Conservation (phyloP, 805 yeast genomes). For the Barnettozyma populi region DNA sequence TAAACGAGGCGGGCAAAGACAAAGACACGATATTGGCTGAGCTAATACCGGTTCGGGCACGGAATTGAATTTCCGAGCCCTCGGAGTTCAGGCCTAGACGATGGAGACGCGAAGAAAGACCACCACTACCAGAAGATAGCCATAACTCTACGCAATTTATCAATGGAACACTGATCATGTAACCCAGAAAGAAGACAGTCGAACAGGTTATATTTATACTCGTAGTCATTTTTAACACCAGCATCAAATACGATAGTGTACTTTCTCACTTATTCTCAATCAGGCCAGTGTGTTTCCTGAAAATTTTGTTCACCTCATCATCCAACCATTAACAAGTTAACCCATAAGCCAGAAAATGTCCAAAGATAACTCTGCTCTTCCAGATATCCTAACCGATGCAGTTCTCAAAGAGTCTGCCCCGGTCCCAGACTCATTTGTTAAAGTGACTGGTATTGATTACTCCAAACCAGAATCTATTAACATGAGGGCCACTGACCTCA, state of each 20-base stretch:
- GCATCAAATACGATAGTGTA: neutral
- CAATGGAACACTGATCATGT: neutral
- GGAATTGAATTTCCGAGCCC: neutral
- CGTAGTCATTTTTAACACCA: neutral
- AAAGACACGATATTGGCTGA: neutral
- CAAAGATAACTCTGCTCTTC: constrained; percentile 39
- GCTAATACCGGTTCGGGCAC: neutral
- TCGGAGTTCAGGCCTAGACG: neutral
- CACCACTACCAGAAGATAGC: too few relatives aligned
- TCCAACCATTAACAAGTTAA: neutral
- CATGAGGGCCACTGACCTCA: constrained; percentile 73
- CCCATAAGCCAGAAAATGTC: constrained; percentile 24
- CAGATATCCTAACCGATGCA: constrained; percentile 82
- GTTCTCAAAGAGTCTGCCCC: constrained; percentile 67
- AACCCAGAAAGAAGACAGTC: too few relatives aligned
- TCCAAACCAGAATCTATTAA: constrained; percentile 69
- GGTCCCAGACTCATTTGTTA: constrained; percentile 76
- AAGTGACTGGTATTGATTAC: constrained; percentile 88
- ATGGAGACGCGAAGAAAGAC: neutral
- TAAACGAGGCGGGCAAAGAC: neutral
- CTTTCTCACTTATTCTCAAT: neutral
- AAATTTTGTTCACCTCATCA: constrained; percentile 1
- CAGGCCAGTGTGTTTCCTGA: neutral
- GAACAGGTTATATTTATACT: neutral
- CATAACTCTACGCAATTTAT: neutral